phyloP scores from a whole-genome alignment of 495 filamentous ascomycete genomes.

The Tuber borchii region DNA sequence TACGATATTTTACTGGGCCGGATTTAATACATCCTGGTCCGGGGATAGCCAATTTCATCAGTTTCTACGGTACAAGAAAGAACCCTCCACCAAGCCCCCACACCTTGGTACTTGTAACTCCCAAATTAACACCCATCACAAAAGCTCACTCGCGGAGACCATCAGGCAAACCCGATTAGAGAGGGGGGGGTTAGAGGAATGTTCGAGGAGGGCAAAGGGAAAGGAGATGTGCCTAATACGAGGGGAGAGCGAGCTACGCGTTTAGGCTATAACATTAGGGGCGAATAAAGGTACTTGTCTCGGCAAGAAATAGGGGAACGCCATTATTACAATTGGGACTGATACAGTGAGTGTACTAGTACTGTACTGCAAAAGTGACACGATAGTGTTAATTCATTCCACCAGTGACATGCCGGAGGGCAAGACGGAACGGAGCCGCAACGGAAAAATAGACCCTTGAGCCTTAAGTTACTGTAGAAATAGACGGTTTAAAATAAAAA shows the following conservation, averaged over 20 bases:
- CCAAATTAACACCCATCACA: background rate
- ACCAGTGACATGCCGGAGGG: background rate
- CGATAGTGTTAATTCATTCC: background rate
- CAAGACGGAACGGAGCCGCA: background rate
- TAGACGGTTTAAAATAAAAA: background rate
- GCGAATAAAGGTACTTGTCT: background rate
- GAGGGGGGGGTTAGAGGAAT: background rate
- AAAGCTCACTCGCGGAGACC: background rate
- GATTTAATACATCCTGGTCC: no score
- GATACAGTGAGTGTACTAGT: background rate
- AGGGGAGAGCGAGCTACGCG: background rate
- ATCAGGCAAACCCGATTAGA: background rate
- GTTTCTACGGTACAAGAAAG: background rate
- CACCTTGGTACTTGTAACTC: background rate
- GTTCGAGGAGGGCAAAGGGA: constrained; percentile 4
- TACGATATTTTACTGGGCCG: no score
- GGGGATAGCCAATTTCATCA: no score
- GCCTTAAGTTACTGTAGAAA: background rate
- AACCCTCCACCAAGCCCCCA: background rate
- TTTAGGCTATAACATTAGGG: background rate
- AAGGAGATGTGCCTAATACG: constrained; percentile 1
- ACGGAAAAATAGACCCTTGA: background rate
- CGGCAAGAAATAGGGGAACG: background rate
- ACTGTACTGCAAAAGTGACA: background rate
- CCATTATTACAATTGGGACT: background rate